Evolutionary conservation across 2,329 filamentous ascomycete species (phyloP).

Genomic region (Alternaria triticimaculans): DNA sequence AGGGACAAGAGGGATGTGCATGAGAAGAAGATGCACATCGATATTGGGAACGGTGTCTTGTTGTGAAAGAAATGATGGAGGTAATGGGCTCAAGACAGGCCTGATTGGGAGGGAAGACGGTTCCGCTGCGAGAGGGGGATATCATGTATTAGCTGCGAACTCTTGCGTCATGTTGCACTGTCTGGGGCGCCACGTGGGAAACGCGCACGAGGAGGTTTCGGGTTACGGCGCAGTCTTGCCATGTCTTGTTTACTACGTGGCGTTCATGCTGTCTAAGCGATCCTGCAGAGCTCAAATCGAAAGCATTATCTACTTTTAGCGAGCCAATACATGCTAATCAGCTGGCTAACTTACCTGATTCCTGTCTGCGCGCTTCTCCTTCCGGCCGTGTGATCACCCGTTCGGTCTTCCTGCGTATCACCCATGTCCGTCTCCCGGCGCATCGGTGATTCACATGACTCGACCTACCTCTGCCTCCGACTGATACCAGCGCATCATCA

Average conservation of each 20-base stretch:
- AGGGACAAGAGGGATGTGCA: not conserved
- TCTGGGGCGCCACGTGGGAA: not conserved
- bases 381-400: not conserved
- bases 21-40: not conserved
- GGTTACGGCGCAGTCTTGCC: not conserved
- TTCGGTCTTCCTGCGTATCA: not conserved
- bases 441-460: not conserved
- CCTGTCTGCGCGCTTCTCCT: not conserved
- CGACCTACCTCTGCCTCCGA: not conserved
- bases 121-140: not conserved
- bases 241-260: not conserved
- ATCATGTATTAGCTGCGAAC: not conserved
- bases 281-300: not conserved
- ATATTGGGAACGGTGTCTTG: not conserved
- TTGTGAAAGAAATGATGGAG: not conserved
- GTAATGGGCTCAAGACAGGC: no score
- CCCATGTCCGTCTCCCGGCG: not conserved
- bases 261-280: not conserved
- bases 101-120: not conserved
- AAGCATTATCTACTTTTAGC: not conserved
- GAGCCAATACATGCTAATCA: not conserved
- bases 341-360: not conserved
- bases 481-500: not conserved
- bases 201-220: not conserved
- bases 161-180: not conserved